A percentile compares a stretch with the other conserved stretches of the same genome.
Evolutionary conservation across 441 rosid genomes (phyloP).

Genomic region (Aquilaria agallochum): DNA sequence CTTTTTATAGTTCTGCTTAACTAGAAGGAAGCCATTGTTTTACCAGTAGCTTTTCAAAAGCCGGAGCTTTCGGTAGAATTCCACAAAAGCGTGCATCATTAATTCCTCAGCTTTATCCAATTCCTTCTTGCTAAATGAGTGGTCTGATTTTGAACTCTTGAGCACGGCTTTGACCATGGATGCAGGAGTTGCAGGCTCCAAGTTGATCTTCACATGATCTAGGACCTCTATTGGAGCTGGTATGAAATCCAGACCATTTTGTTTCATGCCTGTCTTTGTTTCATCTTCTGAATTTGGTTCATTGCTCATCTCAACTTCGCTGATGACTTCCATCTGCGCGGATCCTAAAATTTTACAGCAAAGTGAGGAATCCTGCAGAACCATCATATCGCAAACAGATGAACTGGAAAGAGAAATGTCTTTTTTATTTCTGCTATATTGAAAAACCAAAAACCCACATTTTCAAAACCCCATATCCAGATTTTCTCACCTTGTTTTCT

Average conservation of each 20-base stretch:
- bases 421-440: not conserved
- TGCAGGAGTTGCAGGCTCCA: constrained; percentile 54
- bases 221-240: constrained; percentile 51
- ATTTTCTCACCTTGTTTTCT: constrained; percentile 23
- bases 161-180: constrained; percentile 42
- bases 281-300: constrained; percentile 20
- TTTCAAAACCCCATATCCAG: not conserved
- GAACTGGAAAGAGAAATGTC: not conserved
- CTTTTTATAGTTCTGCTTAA: not conserved
- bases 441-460: not conserved
- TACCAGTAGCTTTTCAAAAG: constrained; percentile 75
- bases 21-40: not conserved
- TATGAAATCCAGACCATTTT: constrained; percentile 12
- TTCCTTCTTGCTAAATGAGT: constrained; percentile 42
- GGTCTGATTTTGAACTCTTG: constrained; percentile 27
- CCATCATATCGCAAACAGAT: not conserved
- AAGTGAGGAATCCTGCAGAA: not conserved
- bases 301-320: constrained; percentile 36
- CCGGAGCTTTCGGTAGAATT: constrained; percentile 62
- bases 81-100: constrained; percentile 53
- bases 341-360: constrained; percentile 16
- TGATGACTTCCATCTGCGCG: constrained; percentile 33
- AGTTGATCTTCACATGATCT: constrained; percentile 60
- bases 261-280: constrained; percentile 4
- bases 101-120: constrained; percentile 54